Percentiles rank a stretch among this genome's conserved stretches.
Conservation (phyloP, 2,329 filamentous ascomycete genomes). For the Nigrograna mackinnonii region DNA sequence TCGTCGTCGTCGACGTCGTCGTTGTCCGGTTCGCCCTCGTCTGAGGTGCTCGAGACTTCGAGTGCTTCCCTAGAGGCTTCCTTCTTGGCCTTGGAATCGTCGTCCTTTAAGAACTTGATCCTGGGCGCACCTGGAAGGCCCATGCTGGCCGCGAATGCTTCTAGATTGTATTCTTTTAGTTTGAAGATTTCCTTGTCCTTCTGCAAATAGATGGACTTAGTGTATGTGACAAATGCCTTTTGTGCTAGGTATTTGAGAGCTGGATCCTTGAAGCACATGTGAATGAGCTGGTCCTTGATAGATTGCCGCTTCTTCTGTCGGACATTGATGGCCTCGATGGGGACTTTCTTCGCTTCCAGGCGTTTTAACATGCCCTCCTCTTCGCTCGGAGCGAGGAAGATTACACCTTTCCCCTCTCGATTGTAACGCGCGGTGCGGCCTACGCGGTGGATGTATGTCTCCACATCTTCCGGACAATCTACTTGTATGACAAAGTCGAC, state of each 20-base stretch:
- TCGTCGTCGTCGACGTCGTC: constrained; percentile 52
- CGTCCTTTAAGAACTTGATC: constrained; percentile 91
- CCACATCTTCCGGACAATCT: constrained; percentile 95
- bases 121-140: constrained; percentile 89
- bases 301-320: constrained; percentile 86
- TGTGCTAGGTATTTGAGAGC: constrained; percentile 94
- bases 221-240: constrained; percentile 93
- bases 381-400: constrained; percentile 92
- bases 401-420: constrained; percentile 80
- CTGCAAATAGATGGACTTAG: constrained; percentile 81
- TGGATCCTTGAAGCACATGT: constrained; percentile 93
- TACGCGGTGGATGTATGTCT: constrained; percentile 97
- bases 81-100: constrained; percentile 84
- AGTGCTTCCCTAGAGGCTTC: constrained; percentile 75
- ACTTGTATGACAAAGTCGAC: constrained; percentile 99
- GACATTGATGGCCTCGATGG: constrained; percentile 83
- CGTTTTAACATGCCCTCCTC: constrained; percentile 88
- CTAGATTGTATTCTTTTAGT: constrained; percentile 78
- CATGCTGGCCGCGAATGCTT: constrained; percentile 82
- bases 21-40: no score
- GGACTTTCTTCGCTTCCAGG: constrained; percentile 86
- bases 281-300: constrained; percentile 83
- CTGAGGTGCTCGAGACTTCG: constrained; percentile 62
- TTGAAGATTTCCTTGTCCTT: constrained; percentile 92
- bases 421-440: constrained; percentile 94